phyloP scores from a whole-genome alignment of 2,329 filamentous ascomycete genomes.

The Fusarium poae region DNA sequence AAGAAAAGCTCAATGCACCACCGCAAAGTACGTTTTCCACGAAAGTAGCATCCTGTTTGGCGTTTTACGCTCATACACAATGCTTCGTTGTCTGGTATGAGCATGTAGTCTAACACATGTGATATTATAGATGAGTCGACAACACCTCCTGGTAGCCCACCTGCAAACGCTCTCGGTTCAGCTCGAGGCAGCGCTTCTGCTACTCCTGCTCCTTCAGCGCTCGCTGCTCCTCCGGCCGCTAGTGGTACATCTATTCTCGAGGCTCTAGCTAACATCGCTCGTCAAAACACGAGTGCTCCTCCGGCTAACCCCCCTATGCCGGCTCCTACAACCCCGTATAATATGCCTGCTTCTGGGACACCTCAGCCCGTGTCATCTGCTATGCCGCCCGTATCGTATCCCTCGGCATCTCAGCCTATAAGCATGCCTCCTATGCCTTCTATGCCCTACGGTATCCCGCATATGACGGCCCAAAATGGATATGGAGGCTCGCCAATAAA shows the following conservation, averaged over 20 bases:
- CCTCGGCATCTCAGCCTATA: conserved; percentile 68
- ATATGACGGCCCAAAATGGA: conserved; percentile 55
- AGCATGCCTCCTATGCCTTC: conserved; percentile 66
- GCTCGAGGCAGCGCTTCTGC: conserved; percentile 49
- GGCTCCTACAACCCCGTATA: conserved; percentile 61
- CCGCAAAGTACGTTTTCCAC: conserved; percentile 71
- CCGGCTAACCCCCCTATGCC: conserved; percentile 55
- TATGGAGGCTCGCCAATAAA: conserved; percentile 47
- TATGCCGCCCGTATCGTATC: conserved; percentile 53
- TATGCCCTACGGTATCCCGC: conserved; percentile 58
- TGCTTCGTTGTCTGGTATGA: conserved; percentile 8
- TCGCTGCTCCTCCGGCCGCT: conserved; percentile 58
- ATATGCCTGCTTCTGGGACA: conserved; percentile 52
- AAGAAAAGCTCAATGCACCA: conserved; percentile 78
- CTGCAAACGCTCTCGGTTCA: conserved; percentile 59
- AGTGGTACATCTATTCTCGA: conserved; percentile 76
- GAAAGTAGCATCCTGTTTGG: conserved; percentile 4
- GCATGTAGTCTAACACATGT: conserved; percentile 57
- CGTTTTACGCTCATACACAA: background rate
- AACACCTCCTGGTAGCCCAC: conserved; percentile 76
- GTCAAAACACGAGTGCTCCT: conserved; percentile 72
- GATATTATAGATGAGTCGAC: conserved; percentile 72
- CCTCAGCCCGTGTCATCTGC: conserved; percentile 51
- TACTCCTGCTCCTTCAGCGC: conserved; percentile 42
- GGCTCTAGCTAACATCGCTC: conserved; percentile 83